A percentile compares a stretch with the other conserved stretches of the same genome.
phyloP scores from a whole-genome alignment of 495 filamentous ascomycete genomes.

The Letharia columbiana region DNA sequence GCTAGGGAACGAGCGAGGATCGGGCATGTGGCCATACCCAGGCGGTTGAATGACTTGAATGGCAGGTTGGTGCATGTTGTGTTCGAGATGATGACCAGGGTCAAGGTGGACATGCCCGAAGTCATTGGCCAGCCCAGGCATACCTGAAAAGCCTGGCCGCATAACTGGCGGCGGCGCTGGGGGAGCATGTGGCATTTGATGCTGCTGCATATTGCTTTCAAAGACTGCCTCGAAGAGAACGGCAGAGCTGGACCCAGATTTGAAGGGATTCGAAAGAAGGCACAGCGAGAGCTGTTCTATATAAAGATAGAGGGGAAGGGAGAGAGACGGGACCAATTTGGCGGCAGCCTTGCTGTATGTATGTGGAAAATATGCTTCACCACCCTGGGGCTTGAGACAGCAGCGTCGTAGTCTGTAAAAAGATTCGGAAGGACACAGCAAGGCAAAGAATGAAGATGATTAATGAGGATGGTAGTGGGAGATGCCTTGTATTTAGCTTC shows the following conservation, averaged over 20 bases:
- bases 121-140: not conserved
- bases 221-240: not conserved
- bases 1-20: constrained; percentile 1
- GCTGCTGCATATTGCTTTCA: not conserved
- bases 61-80: constrained; percentile 6
- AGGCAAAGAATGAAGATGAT: constrained; percentile 5
- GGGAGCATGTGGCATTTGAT: not conserved
- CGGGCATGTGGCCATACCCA: not conserved
- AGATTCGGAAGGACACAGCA: not conserved
- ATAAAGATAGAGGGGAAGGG: not conserved
- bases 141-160: not conserved
- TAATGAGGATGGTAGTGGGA: constrained; percentile 2
- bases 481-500: constrained; percentile 12
- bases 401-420: constrained; percentile 3
- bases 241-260: not conserved
- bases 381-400: constrained; percentile 1
- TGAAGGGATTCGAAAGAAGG: not conserved
- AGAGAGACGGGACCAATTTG: not conserved
- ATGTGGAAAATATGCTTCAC: not conserved
- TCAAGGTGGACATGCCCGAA: not conserved
- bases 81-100: not conserved
- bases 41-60: not conserved
- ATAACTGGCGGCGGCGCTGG: not conserved
- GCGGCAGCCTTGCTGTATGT: not conserved
- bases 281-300: not conserved